Conservation (phyloP, 345 rosid species). For the Acer campestre region DNA sequence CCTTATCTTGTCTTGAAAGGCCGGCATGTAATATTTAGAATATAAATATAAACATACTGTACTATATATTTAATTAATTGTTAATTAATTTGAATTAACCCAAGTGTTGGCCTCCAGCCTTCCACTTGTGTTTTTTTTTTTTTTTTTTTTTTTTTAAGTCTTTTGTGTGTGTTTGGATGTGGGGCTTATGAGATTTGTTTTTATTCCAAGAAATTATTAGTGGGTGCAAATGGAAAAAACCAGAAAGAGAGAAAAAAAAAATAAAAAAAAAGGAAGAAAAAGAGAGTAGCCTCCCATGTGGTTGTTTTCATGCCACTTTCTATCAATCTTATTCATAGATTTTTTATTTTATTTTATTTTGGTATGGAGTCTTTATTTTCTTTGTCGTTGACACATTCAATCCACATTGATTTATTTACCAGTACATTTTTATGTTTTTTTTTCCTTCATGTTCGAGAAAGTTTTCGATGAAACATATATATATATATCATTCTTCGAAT, state of each 20-base stretch:
- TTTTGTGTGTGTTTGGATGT: constrained; percentile 12
- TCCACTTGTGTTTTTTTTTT: constrained; percentile 18
- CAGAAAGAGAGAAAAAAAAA: constrained; percentile 11
- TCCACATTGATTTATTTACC: constrained; percentile 4
- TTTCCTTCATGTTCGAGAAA: no score
- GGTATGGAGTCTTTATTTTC: no score
- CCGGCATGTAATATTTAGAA: constrained; percentile 6
- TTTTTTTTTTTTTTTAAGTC: not conserved
- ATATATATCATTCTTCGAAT: not conserved
- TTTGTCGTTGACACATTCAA: no score
- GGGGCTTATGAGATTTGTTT: constrained; percentile 40
- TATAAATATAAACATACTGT: no score
- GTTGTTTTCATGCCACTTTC: constrained; percentile 33
- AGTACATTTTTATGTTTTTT: not conserved
- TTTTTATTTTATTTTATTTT: not conserved
- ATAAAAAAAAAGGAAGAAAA: not conserved
- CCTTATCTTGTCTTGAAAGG: constrained; percentile 39
- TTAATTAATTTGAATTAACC: no score
- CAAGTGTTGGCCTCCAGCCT: constrained; percentile 41
- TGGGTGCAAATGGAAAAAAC: constrained; percentile 6
- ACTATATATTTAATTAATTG: no score
- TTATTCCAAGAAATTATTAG: constrained; percentile 43
- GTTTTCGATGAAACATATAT: not conserved
- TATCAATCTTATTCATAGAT: not conserved
- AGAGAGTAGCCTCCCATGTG: constrained; percentile 12